These are phyloP conservation scores for Coniochaeta ligniaria DNA, from an alignment of 2,329 filamentous ascomycete species.

Conservation along the genomic window DNA sequence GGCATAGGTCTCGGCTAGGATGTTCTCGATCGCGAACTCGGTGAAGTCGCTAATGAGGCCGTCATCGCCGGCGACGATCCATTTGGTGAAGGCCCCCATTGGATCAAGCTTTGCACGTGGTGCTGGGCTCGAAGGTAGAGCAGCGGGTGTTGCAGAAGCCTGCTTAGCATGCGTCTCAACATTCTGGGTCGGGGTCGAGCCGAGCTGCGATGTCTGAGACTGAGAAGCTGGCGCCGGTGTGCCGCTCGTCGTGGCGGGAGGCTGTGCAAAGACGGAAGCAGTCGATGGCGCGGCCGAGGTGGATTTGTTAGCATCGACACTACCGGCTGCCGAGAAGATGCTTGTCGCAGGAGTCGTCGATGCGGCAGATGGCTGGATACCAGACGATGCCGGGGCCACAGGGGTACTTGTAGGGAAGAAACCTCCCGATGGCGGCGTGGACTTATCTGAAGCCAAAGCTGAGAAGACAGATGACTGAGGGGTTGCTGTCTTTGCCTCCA, in stretches of 20 bases:
- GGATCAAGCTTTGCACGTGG: conserved; percentile 21
- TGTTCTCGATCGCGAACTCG: conserved; percentile 33
- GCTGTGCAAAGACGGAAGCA: neutral
- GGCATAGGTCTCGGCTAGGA: conserved; percentile 34
- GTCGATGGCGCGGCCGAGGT: neutral
- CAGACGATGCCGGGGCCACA: neutral
- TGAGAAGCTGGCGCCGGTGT: neutral
- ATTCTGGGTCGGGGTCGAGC: neutral
- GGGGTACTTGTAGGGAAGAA: neutral
- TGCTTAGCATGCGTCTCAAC: neutral
- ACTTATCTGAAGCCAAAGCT: neutral
- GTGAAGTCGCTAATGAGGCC: conserved; percentile 46
- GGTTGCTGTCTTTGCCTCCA: neutral
- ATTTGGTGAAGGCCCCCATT: conserved; percentile 42
- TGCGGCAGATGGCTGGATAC: neutral
- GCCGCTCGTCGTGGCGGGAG: neutral
- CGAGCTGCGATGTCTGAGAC: neutral
- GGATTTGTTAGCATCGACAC: neutral
- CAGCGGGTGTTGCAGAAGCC: neutral
- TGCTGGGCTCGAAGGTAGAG: neutral
- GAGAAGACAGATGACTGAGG: neutral
- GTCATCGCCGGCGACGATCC: conserved; percentile 46
- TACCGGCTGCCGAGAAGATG: neutral
- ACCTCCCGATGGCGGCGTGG: neutral
- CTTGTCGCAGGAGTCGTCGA: neutral